phyloP scores from a whole-genome alignment of 352 stramenopile species.

The Pythium vanterpoolii region DNA sequence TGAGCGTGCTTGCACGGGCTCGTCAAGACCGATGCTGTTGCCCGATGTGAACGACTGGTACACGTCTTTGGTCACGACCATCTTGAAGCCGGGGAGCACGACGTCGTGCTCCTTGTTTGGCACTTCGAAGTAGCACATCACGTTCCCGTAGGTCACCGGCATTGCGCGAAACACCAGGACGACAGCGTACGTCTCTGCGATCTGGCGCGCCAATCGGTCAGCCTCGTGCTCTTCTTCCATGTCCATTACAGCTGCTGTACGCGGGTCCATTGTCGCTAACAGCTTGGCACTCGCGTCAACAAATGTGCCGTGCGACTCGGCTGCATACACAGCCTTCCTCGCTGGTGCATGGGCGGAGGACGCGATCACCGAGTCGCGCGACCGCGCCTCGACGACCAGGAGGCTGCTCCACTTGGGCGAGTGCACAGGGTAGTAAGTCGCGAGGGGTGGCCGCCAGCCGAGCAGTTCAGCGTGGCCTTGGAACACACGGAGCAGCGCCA shows the following conservation, averaged over 20 bases:
- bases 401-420: constrained; percentile 83
- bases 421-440: constrained; percentile 76
- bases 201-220: constrained; percentile 58
- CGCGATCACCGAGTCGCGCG: constrained; percentile 21
- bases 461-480: constrained; percentile 70
- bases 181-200: constrained; percentile 58
- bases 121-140: constrained; percentile 74
- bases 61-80: constrained; percentile 54
- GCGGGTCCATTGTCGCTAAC: constrained; percentile 41
- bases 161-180: constrained; percentile 73
- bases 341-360: constrained; percentile 8
- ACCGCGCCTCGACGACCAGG: constrained; percentile 45
- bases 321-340: constrained; percentile 27
- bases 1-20: neutral
- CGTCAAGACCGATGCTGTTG: neutral
- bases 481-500: constrained; percentile 76
- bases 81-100: constrained; percentile 80
- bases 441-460: constrained; percentile 61
- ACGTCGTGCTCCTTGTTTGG: constrained; percentile 25
- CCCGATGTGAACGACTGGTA: constrained; percentile 6
- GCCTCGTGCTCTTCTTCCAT: constrained; percentile 73
- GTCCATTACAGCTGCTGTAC: constrained; percentile 19
- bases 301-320: constrained; percentile 56
- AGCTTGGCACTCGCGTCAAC: constrained; percentile 39
- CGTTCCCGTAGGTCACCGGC: constrained; percentile 62